phyloP scores from a whole-genome alignment of 1,139 yeast genomes.

The Yamadazyma atmosphaerica region DNA sequence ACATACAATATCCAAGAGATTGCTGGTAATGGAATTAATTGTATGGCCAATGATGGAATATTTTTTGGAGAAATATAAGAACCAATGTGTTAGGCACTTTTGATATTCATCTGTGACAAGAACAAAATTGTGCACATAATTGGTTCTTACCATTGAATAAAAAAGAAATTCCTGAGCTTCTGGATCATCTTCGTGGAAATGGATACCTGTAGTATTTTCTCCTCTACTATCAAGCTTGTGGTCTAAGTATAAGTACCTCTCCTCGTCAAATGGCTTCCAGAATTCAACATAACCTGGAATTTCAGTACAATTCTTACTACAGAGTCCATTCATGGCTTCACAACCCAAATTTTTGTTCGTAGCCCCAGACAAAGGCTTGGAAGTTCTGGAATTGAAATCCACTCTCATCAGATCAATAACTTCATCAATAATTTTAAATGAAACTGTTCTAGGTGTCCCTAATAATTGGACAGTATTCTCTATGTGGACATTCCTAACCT shows the following conservation, averaged over 20 bases:
- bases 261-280: constrained; percentile 7
- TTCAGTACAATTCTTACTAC: neutral
- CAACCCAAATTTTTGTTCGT: neutral
- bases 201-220: neutral
- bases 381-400: constrained; percentile 2
- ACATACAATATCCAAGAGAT: constrained; percentile 6
- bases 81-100: constrained; percentile 8
- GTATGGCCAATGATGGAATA: constrained; percentile 8
- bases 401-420: constrained; percentile 2
- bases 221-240: constrained; percentile 5
- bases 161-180: constrained; percentile 9
- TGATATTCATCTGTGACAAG: constrained; percentile 6
- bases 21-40: constrained; percentile 8
- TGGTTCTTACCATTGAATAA: constrained; percentile 4
- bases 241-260: constrained; percentile 2
- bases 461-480: neutral
- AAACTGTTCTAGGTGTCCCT: neutral
- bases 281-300: constrained; percentile 4
- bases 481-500: too few relatives aligned
- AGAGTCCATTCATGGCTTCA: neutral
- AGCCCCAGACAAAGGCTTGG: neutral
- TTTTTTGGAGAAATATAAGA: constrained; percentile 6
- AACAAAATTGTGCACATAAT: constrained; percentile 7
- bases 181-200: constrained; percentile 9
- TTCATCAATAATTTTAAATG: constrained; percentile 1